Base-by-base conservation (phyloP, 1,284 basidiomycete genomes). In the Veloporphyrellus conicus region DNA sequence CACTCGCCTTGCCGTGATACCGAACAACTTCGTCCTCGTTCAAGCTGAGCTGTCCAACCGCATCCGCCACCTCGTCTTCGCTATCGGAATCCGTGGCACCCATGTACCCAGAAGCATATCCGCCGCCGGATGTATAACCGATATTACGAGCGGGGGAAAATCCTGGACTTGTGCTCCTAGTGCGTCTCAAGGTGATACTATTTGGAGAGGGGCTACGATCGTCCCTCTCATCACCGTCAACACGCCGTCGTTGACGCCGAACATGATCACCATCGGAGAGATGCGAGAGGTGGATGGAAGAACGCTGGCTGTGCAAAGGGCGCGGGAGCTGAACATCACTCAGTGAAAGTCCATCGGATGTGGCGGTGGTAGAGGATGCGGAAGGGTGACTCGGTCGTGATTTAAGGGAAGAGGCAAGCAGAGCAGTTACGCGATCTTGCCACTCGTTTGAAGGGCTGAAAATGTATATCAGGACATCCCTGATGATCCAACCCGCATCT, bases 11-110 rank as follows among this genome's bases (percentile, higher is more conserved):
- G 29, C 86, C 85, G 58, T 90, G 86, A 63, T 82, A 89, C 22
- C 87, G 71, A 15, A 92, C 81, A 62, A 92, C 82, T 53, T 76
- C 76, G 48, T 92, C 85, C 69, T 93, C 90, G 58, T 92, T 90
- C 56, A 93, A 61, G 53, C 85, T 89, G 50, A 93, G 71, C 65
- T 92, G 89, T 4, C 90, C 90, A 6, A 91, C 75, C 29, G 87
- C 87, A 54, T 84, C 79, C 16, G 78, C 74, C 12, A 92, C 75
- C 19, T 76, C 76, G 27, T 78, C 76, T 43, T 71, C 76, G 35
- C 57, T 55, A 10, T 70, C 73, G 18, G 71, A 70, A 47, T 68
- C 69, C 0, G 63, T 61, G 34, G 56, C 44, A 14, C 52, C 61
- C 57, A 61, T 61, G 33, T 64, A 61, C 14, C 62, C 62, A 33